Conservation (phyloP, 805 yeast genomes). For the Nakazawaea siamensis region DNA sequence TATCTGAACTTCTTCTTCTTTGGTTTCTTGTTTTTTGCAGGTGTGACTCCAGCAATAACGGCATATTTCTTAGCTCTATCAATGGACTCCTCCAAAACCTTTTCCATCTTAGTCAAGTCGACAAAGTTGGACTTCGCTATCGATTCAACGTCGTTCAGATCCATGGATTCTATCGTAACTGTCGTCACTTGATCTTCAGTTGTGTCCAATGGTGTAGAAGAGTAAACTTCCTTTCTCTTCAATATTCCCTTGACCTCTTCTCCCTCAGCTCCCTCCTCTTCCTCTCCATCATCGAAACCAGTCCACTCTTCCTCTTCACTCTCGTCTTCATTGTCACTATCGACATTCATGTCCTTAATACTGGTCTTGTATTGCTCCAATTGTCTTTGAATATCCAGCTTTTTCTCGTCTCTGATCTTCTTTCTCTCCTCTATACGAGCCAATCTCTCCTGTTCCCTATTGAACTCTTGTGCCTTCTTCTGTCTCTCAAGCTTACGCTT, state of each 20-base stretch:
- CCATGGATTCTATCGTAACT: constrained; percentile 50
- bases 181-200: constrained; percentile 32
- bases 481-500: constrained; percentile 85
- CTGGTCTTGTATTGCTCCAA: constrained; percentile 48
- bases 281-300: constrained; percentile 14
- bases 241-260: constrained; percentile 27
- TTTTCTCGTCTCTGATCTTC: constrained; percentile 60
- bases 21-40: constrained; percentile 21
- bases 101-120: constrained; percentile 56
- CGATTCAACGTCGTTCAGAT: constrained; percentile 34
- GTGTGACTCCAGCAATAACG: constrained; percentile 29
- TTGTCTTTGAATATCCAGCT: constrained; percentile 56
- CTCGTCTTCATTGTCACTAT: constrained; percentile 15
- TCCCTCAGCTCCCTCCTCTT: constrained; percentile 19
- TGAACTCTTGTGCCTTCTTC: constrained; percentile 72
- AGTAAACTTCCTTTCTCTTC: constrained; percentile 33
- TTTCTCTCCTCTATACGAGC: constrained; percentile 72
- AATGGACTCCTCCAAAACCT: constrained; percentile 66
- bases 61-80: constrained; percentile 82
- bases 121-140: constrained; percentile 64
- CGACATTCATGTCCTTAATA: constrained; percentile 21
- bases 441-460: constrained; percentile 69
- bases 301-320: constrained; percentile 17
- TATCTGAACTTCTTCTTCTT: constrained; percentile 84
- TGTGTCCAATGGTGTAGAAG: constrained; percentile 12